Evolutionary conservation across 2,329 filamentous ascomycete genomes (phyloP), one percentile per base, ranked within the genome.

Genomic region (Stagonosporopsis tanaceti): DNA sequence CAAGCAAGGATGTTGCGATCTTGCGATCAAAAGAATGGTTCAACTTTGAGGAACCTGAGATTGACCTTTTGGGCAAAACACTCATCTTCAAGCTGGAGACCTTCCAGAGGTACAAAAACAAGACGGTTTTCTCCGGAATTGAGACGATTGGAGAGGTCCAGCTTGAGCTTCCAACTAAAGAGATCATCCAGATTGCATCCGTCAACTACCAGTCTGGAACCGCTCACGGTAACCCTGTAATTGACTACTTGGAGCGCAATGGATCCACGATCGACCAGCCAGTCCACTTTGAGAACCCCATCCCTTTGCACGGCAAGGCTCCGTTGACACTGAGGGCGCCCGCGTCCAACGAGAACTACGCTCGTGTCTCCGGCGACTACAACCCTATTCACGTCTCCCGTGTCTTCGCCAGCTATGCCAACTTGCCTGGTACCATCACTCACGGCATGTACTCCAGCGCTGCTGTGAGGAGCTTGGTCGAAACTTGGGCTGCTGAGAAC

Each of bases 401-500:
- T 54, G 92, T 97, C 53, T 99, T 99, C 80, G 91, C 95, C 30
- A 92, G 88, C 79, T 99, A 98, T 71, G 96, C 95, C 75, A 95
- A 93, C 76, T 85, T 99, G 15, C 93, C 93, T 1, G 96, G 95
- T 47, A 99, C 95, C 41, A 99, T 99, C 73, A 99, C 95, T 1
- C 95, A 99, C 76, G 95, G 95, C 75, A 99, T 99, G 95, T 99
- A 98, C 84, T 96, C 94, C 1, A 98, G 94, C 78, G 95, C 95
- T 65, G 92, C 95, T 35, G 95, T 99, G 27, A 90, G 96, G 71
- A 96, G 93, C 75, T 83, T 99, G 50, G 93, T 99, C 6, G 95
- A 99, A 84, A 99, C 93, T 0, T 99, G 95, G 95, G 95, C 96
- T 50, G 95, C 94, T 0, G 96, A 99, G 82, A 99, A 99, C 84